Base-by-base conservation (phyloP, 306 rosid species). In the Canavalia gladiata region DNA sequence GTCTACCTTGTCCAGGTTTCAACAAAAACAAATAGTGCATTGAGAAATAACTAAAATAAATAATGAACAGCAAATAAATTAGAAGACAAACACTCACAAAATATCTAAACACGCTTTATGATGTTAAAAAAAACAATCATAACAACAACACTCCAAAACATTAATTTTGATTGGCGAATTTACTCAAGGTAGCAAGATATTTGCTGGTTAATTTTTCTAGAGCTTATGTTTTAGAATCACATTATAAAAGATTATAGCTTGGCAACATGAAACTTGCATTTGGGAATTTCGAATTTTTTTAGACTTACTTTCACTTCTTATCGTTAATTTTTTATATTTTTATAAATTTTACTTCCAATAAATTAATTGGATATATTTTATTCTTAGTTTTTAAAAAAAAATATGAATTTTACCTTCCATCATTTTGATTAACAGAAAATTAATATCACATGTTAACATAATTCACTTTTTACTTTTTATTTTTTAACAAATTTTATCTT, bases 61-160 rank as follows among this genome's bases (percentile, higher is more conserved):
- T n/a, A 50, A 12, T 34, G 11, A 37, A 56, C 41, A 46, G 41
- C 2, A 41, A 77, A 57, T 7, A 31, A 39, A 62, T 28, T 63
- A 31, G 46, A 72, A 63, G 33, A 73, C 67, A 81, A 39, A 51
- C 41, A 35, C 41, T 35, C 41, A 35, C 4, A 35, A 35, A 35
- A 35, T n/a, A 35, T 4, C 4, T 35, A 35, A 35, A 35, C 41
- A n/a, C n/a, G n/a, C 8, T 33, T 4, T 31, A 60, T n/a, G n/a
- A n/a, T n/a, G n/a, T n/a, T n/a, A 55, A 55, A 55, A 35, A 35
- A 7, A 18, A n/a, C 6, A 28, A 55, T 55, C 25, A 10, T 35
- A 45, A 13, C 12, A 35, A 35, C 41, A 35, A 35, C 41, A 35
- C 9, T 12, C 2, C 5, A 62, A 56, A 25, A 56, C 9, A 28